These are phyloP conservation scores for Mycena galopus DNA, from an alignment of 768 basidiomycete species.

Conservation along the genomic window DNA sequence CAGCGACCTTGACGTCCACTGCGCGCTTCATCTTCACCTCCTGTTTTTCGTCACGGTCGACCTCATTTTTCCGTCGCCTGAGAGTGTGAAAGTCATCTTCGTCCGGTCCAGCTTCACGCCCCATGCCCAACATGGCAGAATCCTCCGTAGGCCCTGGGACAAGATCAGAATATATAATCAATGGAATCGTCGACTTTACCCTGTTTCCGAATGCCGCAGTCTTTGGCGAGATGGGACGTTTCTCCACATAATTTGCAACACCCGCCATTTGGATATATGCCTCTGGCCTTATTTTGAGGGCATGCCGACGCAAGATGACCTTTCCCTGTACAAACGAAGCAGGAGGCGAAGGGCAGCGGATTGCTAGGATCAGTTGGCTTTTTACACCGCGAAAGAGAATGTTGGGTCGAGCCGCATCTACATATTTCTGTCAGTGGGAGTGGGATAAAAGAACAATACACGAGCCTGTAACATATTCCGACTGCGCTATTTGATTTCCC, in stretches of 20 bases:
- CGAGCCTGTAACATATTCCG: slow-evolving; percentile 82
- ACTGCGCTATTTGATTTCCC: slow-evolving; percentile 47
- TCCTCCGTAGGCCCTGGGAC: slow-evolving; percentile 53
- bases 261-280: slow-evolving; percentile 93
- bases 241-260: slow-evolving; percentile 91
- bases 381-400: slow-evolving; percentile 84
- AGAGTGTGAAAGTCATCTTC: slow-evolving; percentile 95
- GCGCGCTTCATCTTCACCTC: slow-evolving; percentile 57
- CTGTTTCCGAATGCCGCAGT: slow-evolving; percentile 77
- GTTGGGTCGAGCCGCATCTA: slow-evolving; percentile 87
- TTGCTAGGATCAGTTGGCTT: slow-evolving; percentile 71
- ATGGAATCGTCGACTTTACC: slow-evolving; percentile 45
- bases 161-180: background rate
- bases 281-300: slow-evolving; percentile 82
- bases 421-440: background rate
- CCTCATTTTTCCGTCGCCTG: slow-evolving; percentile 71
- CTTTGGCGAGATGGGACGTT: slow-evolving; percentile 86
- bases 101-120: slow-evolving; percentile 80
- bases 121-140: slow-evolving; percentile 57
- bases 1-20: slow-evolving; percentile 59
- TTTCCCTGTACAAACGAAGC: slow-evolving; percentile 88
- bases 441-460: slow-evolving; percentile 4
- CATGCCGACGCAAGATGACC: slow-evolving; percentile 92
- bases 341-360: slow-evolving; percentile 89
- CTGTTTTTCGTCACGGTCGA: slow-evolving; percentile 71